Base-by-base conservation (phyloP, 2,329 filamentous ascomycete species). In the Fusarium succisae region DNA sequence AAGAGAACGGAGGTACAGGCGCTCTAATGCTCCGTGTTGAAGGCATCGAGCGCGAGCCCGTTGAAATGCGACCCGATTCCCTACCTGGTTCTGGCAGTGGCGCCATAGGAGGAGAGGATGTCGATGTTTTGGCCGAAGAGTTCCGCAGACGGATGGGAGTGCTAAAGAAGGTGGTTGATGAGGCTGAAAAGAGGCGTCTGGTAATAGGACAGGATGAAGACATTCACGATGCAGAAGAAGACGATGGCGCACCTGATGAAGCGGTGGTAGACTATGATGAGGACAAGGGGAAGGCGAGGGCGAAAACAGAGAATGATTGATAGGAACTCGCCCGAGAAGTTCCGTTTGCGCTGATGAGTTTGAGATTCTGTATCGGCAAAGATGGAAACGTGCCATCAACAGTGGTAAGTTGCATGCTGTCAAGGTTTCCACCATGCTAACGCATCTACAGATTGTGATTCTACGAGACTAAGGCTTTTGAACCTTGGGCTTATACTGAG, bases 71-170 rank as follows among this genome's bases (percentile, higher is more conserved):
- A 14, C 66, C 77, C 4, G 78, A 74, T 4, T 79, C 77, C 39
- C 63, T 78, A 8, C 78, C 75, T 20, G 79, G 69, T 26, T 81
- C 77, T 12, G 79, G 81, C 61, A 76, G 81, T 75, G 78, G 79
- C 56, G 65, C 82, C 67, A 66, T 80, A 56, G 74, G 72, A 39
- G 79, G 81, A 6, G 87, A 89, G 54, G 87, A 90, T 64, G 87
- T 90, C 64, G 82, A 83, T 6, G 81, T 78, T 6, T 79, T 92
- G 45, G 79, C 90, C 5, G 87, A 87, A 22, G 87, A 90, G 41
- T 92, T 92, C 70, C 86, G 89, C 61, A 84, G 83, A 66, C 85
- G 87, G 50, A 90, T 92, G 89, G 81, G 69, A 6, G 82, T 89
- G 26, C 76, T 92, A 70, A 85, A 85, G 58, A 87, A 82, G 75